Evolutionary conservation across 1,139 yeast species (phyloP).

Genomic region (Suhomyces chickasaworum): DNA sequence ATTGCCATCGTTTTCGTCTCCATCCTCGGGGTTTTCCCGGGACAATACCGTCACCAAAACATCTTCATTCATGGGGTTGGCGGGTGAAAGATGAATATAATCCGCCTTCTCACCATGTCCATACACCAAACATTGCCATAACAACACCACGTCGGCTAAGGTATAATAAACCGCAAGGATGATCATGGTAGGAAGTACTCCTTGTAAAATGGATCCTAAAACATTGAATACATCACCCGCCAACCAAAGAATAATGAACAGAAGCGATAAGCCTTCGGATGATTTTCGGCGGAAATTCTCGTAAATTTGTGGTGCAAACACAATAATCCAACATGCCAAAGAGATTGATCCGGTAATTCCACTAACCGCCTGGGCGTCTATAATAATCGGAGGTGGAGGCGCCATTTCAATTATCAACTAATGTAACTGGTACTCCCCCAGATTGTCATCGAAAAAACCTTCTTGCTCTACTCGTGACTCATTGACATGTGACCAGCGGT

Average conservation of each 20-base stretch:
- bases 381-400: constrained; percentile 65
- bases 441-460: constrained; percentile 2
- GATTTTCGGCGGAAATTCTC: constrained; percentile 84
- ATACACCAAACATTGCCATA: constrained; percentile 79
- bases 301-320: constrained; percentile 94
- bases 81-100: constrained; percentile 83
- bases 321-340: constrained; percentile 96
- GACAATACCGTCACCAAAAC: constrained; percentile 59
- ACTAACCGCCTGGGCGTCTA: constrained; percentile 78
- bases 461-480: constrained; percentile 8
- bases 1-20: constrained; percentile 11
- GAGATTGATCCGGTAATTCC: constrained; percentile 92
- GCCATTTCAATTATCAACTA: no score
- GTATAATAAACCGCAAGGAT: constrained; percentile 90
- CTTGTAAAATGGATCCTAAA: constrained; percentile 83
- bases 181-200: constrained; percentile 90
- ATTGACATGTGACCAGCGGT: constrained; percentile 7
- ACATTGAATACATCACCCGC: constrained; percentile 92
- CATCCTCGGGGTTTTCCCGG: constrained; percentile 6
- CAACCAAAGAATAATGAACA: constrained; percentile 83
- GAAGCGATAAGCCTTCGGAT: constrained; percentile 81
- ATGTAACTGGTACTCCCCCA: not conserved
- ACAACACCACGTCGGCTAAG: constrained; percentile 78
- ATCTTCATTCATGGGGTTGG: constrained; percentile 78
- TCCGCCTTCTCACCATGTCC: constrained; percentile 65